Percentiles rank a stretch among this genome's conserved stretches.
Evolutionary conservation across 345 rosid species (phyloP).

Genomic region (Camelina sativa): DNA sequence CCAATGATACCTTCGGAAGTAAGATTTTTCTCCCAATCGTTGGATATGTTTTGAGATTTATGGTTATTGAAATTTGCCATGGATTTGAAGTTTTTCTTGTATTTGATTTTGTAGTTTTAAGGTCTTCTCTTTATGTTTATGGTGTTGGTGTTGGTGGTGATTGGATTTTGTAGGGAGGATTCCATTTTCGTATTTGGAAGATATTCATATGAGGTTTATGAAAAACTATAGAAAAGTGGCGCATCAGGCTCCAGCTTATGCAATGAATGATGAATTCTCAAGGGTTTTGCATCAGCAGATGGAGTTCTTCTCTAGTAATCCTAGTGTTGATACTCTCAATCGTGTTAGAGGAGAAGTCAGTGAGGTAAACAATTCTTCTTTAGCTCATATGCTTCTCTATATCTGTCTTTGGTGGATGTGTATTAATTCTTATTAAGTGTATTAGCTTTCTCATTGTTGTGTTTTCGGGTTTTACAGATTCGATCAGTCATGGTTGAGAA

Average conservation of each 20-base stretch:
- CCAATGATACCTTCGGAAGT: constrained; percentile 92
- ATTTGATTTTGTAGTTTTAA: not conserved
- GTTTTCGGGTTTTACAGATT: constrained; percentile 50
- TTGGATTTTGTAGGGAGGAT: constrained; percentile 69
- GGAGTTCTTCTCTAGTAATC: constrained; percentile 96
- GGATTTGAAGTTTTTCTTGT: not conserved
- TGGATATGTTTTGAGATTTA: not conserved
- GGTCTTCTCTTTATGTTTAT: not conserved
- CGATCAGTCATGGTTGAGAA: constrained; percentile 97
- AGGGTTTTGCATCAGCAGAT: constrained; percentile 99
- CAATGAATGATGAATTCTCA: constrained; percentile 98
- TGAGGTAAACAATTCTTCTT: constrained; percentile 60
- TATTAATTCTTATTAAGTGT: too few species aligned
- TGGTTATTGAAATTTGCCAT: constrained; percentile 12
- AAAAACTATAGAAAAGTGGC: constrained; percentile 92
- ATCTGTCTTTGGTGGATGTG: not conserved
- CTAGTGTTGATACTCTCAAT: constrained; percentile 83
- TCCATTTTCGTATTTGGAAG: constrained; percentile 98
- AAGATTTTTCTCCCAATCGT: too few species aligned
- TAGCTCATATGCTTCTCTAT: not conserved
- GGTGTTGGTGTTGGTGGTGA: constrained; percentile 16
- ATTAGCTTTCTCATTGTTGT: constrained; percentile 1
- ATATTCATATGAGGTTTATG: constrained; percentile 95
- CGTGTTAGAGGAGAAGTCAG: constrained; percentile 96
- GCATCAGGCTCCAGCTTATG: constrained; percentile 85